These are phyloP conservation scores for Leptodermis oblonga DNA, from an alignment of 257 asterid genomes.

Conservation along the genomic window DNA sequence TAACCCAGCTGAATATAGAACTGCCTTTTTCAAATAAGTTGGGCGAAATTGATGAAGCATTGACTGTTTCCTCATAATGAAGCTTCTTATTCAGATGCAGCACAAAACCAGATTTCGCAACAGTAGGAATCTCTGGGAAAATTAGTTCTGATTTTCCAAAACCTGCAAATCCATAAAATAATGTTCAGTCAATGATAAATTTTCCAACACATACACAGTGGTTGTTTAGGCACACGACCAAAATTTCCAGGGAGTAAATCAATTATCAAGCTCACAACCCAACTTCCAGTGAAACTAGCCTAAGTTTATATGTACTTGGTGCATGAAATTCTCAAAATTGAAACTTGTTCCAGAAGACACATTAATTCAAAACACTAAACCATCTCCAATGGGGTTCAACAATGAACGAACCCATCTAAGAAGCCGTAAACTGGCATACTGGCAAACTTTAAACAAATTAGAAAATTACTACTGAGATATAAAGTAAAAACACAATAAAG, in stretches of 20 bases:
- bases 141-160: constrained; percentile 31
- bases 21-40: constrained; percentile 48
- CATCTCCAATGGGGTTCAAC: neutral
- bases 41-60: constrained; percentile 34
- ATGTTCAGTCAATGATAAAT: neutral
- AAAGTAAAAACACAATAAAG: neutral
- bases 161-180: constrained; percentile 37
- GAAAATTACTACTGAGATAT: neutral
- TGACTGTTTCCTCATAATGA: constrained; percentile 31
- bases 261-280: neutral
- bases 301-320: neutral
- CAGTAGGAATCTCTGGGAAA: constrained; percentile 31
- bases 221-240: constrained; percentile 1
- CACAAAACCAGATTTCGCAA: constrained; percentile 25
- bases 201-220: neutral
- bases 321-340: neutral
- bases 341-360: neutral
- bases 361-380: neutral
- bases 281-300: neutral
- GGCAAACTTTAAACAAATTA: neutral
- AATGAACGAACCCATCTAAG: neutral
- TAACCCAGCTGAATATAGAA: constrained; percentile 14
- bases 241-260: neutral
- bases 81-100: constrained; percentile 28
- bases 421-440: neutral